A percentile compares a stretch with the other conserved stretches of the same genome.
Evolutionary conservation across 1,139 yeast genomes (phyloP).

Genomic region (Hyphopichia wangnamkhiaoensis): DNA sequence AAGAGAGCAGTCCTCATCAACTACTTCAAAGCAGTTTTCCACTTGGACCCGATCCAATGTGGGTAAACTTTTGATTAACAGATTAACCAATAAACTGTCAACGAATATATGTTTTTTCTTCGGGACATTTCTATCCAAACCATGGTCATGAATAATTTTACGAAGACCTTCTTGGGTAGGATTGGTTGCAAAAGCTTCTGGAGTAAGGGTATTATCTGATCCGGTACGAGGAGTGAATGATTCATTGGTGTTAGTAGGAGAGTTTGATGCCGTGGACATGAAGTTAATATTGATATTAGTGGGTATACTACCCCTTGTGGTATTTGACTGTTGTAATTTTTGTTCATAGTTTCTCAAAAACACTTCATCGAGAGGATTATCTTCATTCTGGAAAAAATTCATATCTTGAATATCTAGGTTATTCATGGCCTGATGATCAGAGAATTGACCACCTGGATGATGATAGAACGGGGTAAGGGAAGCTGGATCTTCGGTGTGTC

Average conservation of each 20-base stretch:
- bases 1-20: constrained; percentile 15
- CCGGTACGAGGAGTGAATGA: constrained; percentile 27
- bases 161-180: constrained; percentile 13
- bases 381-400: constrained; percentile 37
- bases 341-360: constrained; percentile 14
- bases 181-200: constrained; percentile 5
- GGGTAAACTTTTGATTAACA: constrained; percentile 19
- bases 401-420: constrained; percentile 29
- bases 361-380: constrained; percentile 44
- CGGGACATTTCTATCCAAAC: constrained; percentile 21
- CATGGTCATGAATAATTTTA: constrained; percentile 18
- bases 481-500: not conserved
- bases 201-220: constrained; percentile 8
- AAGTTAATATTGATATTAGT: no score
- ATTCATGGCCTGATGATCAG: constrained; percentile 9
- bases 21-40: constrained; percentile 20
- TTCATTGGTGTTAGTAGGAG: constrained; percentile 40
- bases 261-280: constrained; percentile 25
- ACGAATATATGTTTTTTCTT: constrained; percentile 30
- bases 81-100: constrained; percentile 22
- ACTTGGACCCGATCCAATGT: constrained; percentile 18
- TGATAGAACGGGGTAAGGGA: constrained; percentile 2
- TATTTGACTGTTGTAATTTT: not conserved
- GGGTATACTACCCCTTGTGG: no score
- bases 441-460: constrained; percentile 1